Evolutionary conservation across 1,284 basidiomycete species (phyloP).

Genomic region (Sparassis latifolia): DNA sequence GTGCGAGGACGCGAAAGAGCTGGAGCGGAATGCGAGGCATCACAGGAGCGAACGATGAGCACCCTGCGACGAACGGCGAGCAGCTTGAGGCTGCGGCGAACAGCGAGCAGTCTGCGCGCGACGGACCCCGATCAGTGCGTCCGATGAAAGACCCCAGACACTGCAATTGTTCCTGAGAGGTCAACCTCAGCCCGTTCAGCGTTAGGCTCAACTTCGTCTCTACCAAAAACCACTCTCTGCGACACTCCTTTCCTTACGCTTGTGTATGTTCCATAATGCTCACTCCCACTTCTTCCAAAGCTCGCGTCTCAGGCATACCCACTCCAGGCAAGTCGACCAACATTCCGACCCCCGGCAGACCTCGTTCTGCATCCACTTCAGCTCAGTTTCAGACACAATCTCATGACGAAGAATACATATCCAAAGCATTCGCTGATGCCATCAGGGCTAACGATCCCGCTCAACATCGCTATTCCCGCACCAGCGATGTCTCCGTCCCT

Average conservation of each 20-base stretch:
- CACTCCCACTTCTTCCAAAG: slow-evolving; percentile 42
- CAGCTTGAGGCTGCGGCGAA: neutral
- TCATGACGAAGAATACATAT: slow-evolving; percentile 48
- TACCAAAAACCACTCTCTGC: neutral
- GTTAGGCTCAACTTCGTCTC: neutral
- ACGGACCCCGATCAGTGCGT: too few relatives aligned
- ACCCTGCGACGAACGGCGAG: neutral
- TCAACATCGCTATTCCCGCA: slow-evolving; percentile 44
- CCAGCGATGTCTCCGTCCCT: slow-evolving; percentile 35
- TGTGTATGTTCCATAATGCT: slow-evolving; percentile 25
- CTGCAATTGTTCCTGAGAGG: too few relatives aligned
- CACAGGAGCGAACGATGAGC: neutral
- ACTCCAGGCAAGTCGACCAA: slow-evolving; percentile 48
- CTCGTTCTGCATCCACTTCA: slow-evolving; percentile 55
- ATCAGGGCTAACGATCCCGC: slow-evolving; percentile 74
- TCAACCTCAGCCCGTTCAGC: too few relatives aligned
- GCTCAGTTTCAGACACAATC: slow-evolving; percentile 26
- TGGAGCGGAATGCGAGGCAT: slow-evolving; percentile 24
- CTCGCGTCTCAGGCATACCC: slow-evolving; percentile 51
- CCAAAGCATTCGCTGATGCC: slow-evolving; percentile 67
- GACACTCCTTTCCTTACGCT: neutral
- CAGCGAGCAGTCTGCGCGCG: too few relatives aligned
- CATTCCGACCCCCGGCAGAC: slow-evolving; percentile 67
- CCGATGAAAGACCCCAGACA: too few relatives aligned
- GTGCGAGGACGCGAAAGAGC: slow-evolving; percentile 17